Conservation (phyloP, 2,329 filamentous ascomycete species). For the Penicillium sp. region DNA sequence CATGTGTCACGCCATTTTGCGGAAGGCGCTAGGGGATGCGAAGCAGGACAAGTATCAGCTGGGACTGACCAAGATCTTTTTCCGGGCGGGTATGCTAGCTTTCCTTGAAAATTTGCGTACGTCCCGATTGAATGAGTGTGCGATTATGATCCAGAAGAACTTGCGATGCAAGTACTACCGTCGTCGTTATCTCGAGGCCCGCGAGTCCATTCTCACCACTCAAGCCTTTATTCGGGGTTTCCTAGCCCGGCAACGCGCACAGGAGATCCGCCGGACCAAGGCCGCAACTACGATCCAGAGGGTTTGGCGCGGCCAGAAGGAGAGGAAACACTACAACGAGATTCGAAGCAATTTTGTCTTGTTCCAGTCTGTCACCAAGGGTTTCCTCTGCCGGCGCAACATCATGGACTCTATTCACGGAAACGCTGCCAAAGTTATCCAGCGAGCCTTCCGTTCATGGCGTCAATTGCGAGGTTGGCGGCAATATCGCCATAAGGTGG, state of each 20-base stretch:
- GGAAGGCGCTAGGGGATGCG: slow-evolving; percentile 79
- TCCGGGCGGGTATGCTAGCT: slow-evolving; percentile 97
- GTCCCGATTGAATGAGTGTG: slow-evolving; percentile 84
- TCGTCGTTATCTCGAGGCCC: slow-evolving; percentile 82
- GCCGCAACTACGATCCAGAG: slow-evolving; percentile 93
- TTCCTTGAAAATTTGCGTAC: slow-evolving; percentile 95
- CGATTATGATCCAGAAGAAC: slow-evolving; percentile 99
- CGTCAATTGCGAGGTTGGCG: slow-evolving; percentile 78
- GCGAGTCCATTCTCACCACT: slow-evolving; percentile 74
- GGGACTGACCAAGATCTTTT: slow-evolving; percentile 98
- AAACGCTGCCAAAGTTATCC: slow-evolving; percentile 87
- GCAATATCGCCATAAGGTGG: slow-evolving; percentile 83
- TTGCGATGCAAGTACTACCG: slow-evolving; percentile 93
- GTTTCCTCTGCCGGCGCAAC: slow-evolving; percentile 83
- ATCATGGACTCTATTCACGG: slow-evolving; percentile 93
- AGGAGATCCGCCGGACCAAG: slow-evolving; percentile 78
- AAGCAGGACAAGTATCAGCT: slow-evolving; percentile 94
- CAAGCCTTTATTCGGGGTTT: slow-evolving; percentile 78
- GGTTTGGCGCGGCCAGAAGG: slow-evolving; percentile 90
- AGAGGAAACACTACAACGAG: slow-evolving; percentile 74
- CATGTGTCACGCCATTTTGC: slow-evolving; percentile 91
- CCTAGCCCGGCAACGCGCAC: slow-evolving; percentile 73
- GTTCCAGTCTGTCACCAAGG: slow-evolving; percentile 88
- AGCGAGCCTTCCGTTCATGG: slow-evolving; percentile 84
- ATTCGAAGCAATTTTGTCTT: slow-evolving; percentile 82